Evolutionary conservation across 495 filamentous ascomycete species (phyloP), one percentile per base, ranked within the genome.

Genomic region (Aspergillus homomorphus): DNA sequence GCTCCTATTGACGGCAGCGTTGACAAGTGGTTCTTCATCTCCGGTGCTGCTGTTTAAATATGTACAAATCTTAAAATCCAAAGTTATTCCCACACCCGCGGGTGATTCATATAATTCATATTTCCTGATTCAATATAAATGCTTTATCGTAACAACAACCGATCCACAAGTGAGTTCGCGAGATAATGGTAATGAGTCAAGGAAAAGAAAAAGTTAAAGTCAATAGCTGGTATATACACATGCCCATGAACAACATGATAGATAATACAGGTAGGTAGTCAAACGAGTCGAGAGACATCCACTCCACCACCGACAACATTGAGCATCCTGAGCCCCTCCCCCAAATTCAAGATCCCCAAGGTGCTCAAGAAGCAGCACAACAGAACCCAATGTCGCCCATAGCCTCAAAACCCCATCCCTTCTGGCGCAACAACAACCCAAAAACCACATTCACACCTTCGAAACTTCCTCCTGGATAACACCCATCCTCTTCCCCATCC

Each of bases 1-100:
- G 93, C 90, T 55, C 89, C 92, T 59, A 96, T 98, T 65, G 94
- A 99, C 72, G 85, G 87, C 66, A 94, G 87, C 79, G 96, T 97
- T 70, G 94, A 99, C 85, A 99, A 99, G 84, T 99, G 95, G 94
- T 99, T 99, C 87, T 99, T 96, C 84, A 99, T 99, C 78, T 97
- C 93, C 72, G 94, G 94, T 73, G 94, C 94, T 73, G 90, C 94
- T 65, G 84, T 89, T 55, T 96, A 92, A 80, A 71, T 64, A 18
- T 52, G 45, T 60, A 10, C 24, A 45, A 61, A 51, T n/a, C 56
- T 48, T 54, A 61, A 64, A 65, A 61, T 65, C 53, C 59, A 60
- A 63, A 65, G 60, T 61, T 18, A 30, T 22, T 57, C 7, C 14
- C n/a, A 44, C 56, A 51, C 58, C 46, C 51, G 15, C 48, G 46